Conservation (phyloP, 2,329 filamentous ascomycete species). For the Massarina eburnea region DNA sequence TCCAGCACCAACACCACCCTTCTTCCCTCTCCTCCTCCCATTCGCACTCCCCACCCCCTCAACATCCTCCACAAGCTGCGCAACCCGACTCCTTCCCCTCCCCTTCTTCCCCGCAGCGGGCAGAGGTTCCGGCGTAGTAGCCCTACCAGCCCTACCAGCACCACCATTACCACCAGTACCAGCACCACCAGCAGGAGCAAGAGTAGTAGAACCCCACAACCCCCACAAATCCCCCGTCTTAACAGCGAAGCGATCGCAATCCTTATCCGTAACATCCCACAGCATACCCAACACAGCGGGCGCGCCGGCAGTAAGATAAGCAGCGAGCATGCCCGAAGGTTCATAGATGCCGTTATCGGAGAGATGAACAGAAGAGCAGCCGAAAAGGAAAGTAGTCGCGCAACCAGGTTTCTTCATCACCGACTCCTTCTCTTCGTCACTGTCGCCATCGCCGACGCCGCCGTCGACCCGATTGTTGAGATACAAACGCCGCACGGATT, state of each 20-base stretch:
- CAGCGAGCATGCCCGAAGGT: slow-evolving; percentile 84
- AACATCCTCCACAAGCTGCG: slow-evolving; percentile 26
- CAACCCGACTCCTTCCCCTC: slow-evolving; percentile 35
- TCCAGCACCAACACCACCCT: slow-evolving; percentile 29
- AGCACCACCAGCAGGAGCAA: no score
- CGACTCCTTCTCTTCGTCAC: no score
- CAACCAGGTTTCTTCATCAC: slow-evolving; percentile 52
- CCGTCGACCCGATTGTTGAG: slow-evolving; percentile 39
- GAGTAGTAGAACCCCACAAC: no score
- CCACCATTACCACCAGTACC: no score
- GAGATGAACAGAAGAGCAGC: slow-evolving; percentile 84
- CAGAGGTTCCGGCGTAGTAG: slow-evolving; percentile 16
- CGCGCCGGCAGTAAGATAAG: slow-evolving; percentile 80
- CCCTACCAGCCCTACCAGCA: no score
- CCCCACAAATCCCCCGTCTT: slow-evolving; percentile 85
- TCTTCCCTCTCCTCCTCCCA: slow-evolving; percentile 25
- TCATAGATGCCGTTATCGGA: slow-evolving; percentile 79
- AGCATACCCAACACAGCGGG: slow-evolving; percentile 88
- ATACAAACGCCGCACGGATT: slow-evolving; percentile 76
- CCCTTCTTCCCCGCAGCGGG: slow-evolving; percentile 30
- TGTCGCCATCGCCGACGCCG: slow-evolving; percentile 1
- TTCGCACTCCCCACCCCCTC: slow-evolving; percentile 17
- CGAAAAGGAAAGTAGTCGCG: slow-evolving; percentile 86
- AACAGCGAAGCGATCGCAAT: slow-evolving; percentile 90
- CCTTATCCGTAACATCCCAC: slow-evolving; percentile 97